Percentiles rank a stretch among this genome's conserved stretches.
phyloP scores from a whole-genome alignment of 345 rosid species.

The Populus alba region DNA sequence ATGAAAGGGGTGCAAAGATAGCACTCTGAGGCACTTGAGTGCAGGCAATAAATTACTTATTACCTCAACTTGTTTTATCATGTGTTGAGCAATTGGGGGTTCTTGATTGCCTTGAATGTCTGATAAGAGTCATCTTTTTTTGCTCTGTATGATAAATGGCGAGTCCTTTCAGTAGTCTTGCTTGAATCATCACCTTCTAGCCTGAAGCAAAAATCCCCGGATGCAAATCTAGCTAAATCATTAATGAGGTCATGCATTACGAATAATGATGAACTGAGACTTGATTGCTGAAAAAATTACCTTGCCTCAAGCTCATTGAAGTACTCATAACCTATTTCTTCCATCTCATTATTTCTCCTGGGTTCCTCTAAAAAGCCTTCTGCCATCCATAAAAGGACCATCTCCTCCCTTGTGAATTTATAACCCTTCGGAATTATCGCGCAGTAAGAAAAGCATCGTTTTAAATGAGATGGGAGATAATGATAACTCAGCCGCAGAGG shows the following conservation, averaged over 20 bases:
- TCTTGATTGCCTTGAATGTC: background rate
- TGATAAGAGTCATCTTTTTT: background rate
- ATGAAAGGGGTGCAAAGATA: background rate
- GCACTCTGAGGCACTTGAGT: background rate
- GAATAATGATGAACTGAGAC: background rate
- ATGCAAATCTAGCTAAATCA: conserved; percentile 17
- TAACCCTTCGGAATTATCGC: conserved; percentile 2
- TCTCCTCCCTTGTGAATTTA: background rate
- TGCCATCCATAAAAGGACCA: conserved; percentile 24
- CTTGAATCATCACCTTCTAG: background rate
- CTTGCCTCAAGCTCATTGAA: conserved; percentile 14
- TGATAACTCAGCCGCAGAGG: conserved; percentile 2
- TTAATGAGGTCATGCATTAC: conserved; percentile 15
- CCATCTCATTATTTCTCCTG: background rate
- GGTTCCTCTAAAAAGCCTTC: conserved; percentile 16
- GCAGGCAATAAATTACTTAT: background rate
- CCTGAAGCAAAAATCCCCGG: conserved; percentile 11
- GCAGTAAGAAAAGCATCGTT: background rate
- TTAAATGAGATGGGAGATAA: background rate
- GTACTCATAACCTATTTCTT: conserved; percentile 9
- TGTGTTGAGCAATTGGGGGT: background rate
- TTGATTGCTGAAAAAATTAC: conserved; percentile 4
- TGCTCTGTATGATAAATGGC: background rate
- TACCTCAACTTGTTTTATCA: too few species aligned
- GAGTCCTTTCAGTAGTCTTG: background rate